Conservation (phyloP, 441 rosid genomes). For the Erysimum cheiri region DNA sequence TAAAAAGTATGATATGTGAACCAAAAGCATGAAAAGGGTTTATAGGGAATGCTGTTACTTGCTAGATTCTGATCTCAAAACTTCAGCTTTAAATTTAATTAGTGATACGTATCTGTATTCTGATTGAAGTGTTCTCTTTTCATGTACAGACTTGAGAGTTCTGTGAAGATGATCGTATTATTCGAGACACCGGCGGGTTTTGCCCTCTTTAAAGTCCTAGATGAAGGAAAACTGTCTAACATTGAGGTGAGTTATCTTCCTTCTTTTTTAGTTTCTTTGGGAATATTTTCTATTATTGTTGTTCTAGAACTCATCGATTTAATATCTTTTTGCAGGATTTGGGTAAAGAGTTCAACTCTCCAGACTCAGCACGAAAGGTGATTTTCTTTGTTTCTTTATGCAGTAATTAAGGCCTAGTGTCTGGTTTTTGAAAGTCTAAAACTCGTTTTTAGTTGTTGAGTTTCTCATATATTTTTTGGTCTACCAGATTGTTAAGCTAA, state of each 20-base stretch:
- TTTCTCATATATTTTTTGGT: conserved; percentile 24
- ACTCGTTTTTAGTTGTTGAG: not conserved
- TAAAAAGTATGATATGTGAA: not conserved
- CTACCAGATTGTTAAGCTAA: conserved; percentile 71
- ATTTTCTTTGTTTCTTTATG: not conserved
- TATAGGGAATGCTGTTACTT: not conserved
- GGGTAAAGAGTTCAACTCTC: conserved; percentile 59
- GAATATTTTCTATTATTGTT: not conserved
- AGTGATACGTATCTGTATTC: not conserved
- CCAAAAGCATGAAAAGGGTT: not conserved
- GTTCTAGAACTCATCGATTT: not conserved
- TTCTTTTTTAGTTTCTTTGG: not conserved
- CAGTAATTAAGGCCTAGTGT: not conserved
- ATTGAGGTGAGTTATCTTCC: conserved; percentile 61
- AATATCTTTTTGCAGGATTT: conserved; percentile 58
- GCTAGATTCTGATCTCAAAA: conserved; percentile 4
- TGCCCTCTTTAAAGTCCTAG: conserved; percentile 84
- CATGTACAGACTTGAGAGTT: conserved; percentile 24
- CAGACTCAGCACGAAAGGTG: conserved; percentile 79
- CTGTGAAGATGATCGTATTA: conserved; percentile 66
- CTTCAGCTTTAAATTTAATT: not conserved
- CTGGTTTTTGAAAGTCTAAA: not conserved
- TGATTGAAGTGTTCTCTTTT: not conserved
- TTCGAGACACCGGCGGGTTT: conserved; percentile 90
- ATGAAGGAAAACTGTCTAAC: conserved; percentile 85